Conservation (phyloP, 768 basidiomycete genomes). For the Phlebiopsis gigantea region DNA sequence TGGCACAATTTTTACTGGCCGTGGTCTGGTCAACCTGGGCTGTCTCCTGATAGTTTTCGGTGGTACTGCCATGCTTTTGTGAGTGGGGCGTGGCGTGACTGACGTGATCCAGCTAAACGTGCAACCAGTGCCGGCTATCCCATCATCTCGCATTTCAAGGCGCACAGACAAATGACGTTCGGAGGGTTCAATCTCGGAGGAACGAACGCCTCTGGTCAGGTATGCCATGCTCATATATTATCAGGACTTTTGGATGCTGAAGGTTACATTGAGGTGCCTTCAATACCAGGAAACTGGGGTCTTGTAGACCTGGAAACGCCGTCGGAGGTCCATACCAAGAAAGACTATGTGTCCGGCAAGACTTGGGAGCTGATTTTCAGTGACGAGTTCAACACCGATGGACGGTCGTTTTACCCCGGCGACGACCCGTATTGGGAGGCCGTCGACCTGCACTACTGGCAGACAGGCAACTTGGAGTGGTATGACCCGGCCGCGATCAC, state of each 20-base stretch:
- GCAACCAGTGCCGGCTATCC: conserved; percentile 31
- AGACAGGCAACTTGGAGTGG: conserved; percentile 51
- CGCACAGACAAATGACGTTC: conserved; percentile 17
- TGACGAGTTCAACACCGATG: conserved; percentile 81
- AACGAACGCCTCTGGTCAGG: conserved; percentile 42
- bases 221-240: conserved; percentile 24
- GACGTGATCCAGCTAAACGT: background rate
- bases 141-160: conserved; percentile 25
- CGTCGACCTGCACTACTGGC: conserved; percentile 74
- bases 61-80: conserved; percentile 55
- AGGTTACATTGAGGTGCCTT: conserved; percentile 16
- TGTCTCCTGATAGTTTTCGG: conserved; percentile 54
- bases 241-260: conserved; percentile 35
- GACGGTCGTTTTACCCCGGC: conserved; percentile 74
- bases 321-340: conserved; percentile 42
- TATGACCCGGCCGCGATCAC: conserved; percentile 80
- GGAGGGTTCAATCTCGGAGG: conserved; percentile 43
- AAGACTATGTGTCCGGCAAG: conserved; percentile 45
- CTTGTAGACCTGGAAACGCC: conserved; percentile 74
- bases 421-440: conserved; percentile 93
- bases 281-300: conserved; percentile 36
- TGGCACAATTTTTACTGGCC: conserved; percentile 45
- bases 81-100: conserved; percentile 22
- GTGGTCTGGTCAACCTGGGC: conserved; percentile 70
- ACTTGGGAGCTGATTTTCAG: conserved; percentile 73